Evolutionary conservation across 805 yeast species (phyloP), one percentile per base, ranked within the genome.

Genomic region (Maudiozyma barnettii): DNA sequence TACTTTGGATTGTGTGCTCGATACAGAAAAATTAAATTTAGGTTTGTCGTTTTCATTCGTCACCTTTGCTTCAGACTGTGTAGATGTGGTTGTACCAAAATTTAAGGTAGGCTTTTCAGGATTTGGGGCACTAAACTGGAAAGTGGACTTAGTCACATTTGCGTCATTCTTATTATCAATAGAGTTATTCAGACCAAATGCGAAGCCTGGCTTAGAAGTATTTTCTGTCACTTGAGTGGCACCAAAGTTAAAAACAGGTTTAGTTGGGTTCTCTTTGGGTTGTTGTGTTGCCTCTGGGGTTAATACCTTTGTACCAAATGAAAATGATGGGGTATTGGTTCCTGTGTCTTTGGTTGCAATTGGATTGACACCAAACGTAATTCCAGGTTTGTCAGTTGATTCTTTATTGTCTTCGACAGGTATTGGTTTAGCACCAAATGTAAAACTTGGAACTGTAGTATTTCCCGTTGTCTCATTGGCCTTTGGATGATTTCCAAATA

Each of bases 341-440:
- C 14, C 20, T 16, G 18, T 6, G 13, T 35, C 13, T 18, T 35
- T 16, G 9, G 44, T 29, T 26, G 44, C 10, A 10, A 22, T 9
- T 26, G 30, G 30, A 13, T 10, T 31, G 19, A 10, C 19, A 35
- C 38, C 38, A 35, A 18, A 37, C 10, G 36, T 16, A 10, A 41
- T 19, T 19, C 29, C 4, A 19, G 44, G 35, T 41, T 41, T 41
- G 18, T 10, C 9, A 10, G 39, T 41, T 33, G 31, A 5, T 12
- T 13, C 22, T 23, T 45, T 35, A 8, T 26, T 16, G 22, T 30
- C 36, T 26, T 21, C 33, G n/a, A 38, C 29, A 5, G 41, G 60
- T 19, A 57, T 19, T 14, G 61, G 55, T 19, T 49, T 50, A 7
- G 50, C 30, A 40, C 43, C 43, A 26, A 40, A 40, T n/a, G 30